A percentile compares a stretch with the other conserved stretches of the same genome.
Evolutionary conservation across 495 filamentous ascomycete species (phyloP).

Genomic region (Talaromyces stipitatus): DNA sequence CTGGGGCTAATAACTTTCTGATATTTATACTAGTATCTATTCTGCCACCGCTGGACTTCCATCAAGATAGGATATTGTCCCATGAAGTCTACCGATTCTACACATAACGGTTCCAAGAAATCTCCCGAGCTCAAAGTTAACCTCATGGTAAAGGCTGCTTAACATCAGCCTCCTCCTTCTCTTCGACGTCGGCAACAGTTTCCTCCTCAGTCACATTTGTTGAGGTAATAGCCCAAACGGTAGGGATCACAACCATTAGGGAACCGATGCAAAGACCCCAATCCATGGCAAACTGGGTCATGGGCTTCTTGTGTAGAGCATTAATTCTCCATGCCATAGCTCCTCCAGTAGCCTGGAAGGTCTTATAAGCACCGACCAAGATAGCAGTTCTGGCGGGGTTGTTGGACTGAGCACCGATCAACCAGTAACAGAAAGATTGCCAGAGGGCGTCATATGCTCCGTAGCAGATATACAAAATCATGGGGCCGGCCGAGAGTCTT

Average conservation of each 20-base stretch:
- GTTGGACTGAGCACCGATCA: constrained; percentile 80
- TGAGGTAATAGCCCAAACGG: constrained; percentile 43
- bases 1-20: too few relatives aligned
- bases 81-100: too few relatives aligned
- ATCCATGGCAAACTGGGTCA: constrained; percentile 45
- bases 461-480: constrained; percentile 50
- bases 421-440: constrained; percentile 80
- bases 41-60: too few relatives aligned
- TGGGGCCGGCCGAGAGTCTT: constrained; percentile 35
- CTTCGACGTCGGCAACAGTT: background rate
- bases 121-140: too few relatives aligned
- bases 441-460: constrained; percentile 45
- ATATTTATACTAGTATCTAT: too few relatives aligned
- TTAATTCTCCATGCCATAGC: constrained; percentile 78
- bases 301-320: constrained; percentile 51
- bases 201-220: constrained; percentile 13
- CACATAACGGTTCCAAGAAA: too few relatives aligned
- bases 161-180: background rate
- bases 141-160: constrained; percentile 1
- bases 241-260: constrained; percentile 61
- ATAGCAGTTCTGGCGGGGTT: constrained; percentile 80
- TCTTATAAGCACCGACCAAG: constrained; percentile 86
- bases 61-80: too few relatives aligned
- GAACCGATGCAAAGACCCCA: constrained; percentile 63
- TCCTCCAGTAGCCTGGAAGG: constrained; percentile 81